phyloP scores from a whole-genome alignment of 139 green algal species.

The Closterium sp. region DNA sequence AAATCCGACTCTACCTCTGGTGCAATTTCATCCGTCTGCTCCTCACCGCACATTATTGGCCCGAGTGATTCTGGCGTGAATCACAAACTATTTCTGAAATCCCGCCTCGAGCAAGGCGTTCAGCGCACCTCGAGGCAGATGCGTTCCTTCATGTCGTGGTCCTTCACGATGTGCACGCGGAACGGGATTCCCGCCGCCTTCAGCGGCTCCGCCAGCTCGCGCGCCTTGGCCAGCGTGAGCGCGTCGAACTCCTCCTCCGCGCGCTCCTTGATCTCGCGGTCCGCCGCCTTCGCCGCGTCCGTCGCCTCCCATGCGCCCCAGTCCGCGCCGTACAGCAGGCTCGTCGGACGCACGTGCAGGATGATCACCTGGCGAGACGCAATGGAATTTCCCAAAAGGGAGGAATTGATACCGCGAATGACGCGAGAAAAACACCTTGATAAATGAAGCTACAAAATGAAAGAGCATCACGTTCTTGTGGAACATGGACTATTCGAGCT shows the following conservation, averaged over 20 bases:
- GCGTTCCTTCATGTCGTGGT: conserved; percentile 46
- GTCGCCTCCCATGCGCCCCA: conserved; percentile 20
- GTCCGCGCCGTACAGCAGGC: conserved; percentile 28
- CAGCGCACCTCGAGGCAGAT: conserved; percentile 38
- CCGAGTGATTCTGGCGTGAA: too few relatives aligned
- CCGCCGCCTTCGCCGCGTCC: neutral
- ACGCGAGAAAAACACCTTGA: neutral
- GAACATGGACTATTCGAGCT: neutral
- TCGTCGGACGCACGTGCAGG: conserved; percentile 25
- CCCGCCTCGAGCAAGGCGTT: too few relatives aligned
- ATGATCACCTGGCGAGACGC: conserved; percentile 8
- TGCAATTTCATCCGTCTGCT: too few relatives aligned
- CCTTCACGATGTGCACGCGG: conserved; percentile 36
- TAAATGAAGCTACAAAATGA: neutral
- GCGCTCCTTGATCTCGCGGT: neutral
- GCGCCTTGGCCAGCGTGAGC: conserved; percentile 10
- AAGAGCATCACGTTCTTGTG: neutral
- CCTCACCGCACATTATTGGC: too few relatives aligned
- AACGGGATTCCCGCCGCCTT: conserved; percentile 8
- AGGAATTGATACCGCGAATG: neutral
- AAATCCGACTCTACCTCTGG: too few relatives aligned
- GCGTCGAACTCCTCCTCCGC: conserved; percentile 21
- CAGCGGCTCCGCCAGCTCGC: conserved; percentile 10
- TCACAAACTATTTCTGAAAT: too few relatives aligned
- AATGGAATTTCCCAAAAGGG: neutral